A percentile compares a stretch with the other conserved stretches of the same genome.
Conservation (phyloP, 768 basidiomycete genomes). For the Nevesoporus exiguus region DNA sequence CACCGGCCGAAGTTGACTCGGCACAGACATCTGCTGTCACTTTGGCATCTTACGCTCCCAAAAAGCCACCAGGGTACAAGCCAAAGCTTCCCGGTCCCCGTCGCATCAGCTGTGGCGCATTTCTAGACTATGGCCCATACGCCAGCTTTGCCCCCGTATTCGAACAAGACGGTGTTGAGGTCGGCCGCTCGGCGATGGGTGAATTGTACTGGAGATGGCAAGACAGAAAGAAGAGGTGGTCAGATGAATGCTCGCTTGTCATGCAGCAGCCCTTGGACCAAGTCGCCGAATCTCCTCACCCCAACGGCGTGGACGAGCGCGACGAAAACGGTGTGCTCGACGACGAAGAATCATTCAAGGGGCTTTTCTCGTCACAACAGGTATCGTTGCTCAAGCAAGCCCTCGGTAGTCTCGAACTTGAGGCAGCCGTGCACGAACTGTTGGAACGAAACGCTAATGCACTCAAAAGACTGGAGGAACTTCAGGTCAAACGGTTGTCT, state of each 20-base stretch:
- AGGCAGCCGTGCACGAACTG: constrained; percentile 65
- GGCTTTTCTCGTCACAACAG: constrained; percentile 55
- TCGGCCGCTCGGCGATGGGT: constrained; percentile 60
- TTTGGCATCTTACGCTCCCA: constrained; percentile 55
- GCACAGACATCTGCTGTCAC: constrained; percentile 35
- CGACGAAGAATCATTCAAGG: constrained; percentile 45
- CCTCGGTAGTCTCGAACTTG: constrained; percentile 59
- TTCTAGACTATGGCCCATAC: constrained; percentile 76
- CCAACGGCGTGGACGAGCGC: constrained; percentile 13
- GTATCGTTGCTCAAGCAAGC: constrained; percentile 55
- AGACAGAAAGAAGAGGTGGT: constrained; percentile 36
- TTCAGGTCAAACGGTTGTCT: constrained; percentile 58
- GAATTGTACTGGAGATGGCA: constrained; percentile 55
- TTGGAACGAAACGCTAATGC: constrained; percentile 64
- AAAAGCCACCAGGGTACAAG: constrained; percentile 39
- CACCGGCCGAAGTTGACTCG: constrained; percentile 31
- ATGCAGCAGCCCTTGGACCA: constrained; percentile 3
- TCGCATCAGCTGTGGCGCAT: constrained; percentile 58
- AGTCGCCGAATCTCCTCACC: neutral
- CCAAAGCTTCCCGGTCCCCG: constrained; percentile 48
- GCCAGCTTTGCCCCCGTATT: constrained; percentile 77
- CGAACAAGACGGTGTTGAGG: constrained; percentile 71
- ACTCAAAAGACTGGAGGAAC: constrained; percentile 56
- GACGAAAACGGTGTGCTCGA: constrained; percentile 19
- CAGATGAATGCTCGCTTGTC: constrained; percentile 16